phyloP scores from a whole-genome alignment of 768 basidiomycete species.

The Pleurotus salmoneostramineus region DNA sequence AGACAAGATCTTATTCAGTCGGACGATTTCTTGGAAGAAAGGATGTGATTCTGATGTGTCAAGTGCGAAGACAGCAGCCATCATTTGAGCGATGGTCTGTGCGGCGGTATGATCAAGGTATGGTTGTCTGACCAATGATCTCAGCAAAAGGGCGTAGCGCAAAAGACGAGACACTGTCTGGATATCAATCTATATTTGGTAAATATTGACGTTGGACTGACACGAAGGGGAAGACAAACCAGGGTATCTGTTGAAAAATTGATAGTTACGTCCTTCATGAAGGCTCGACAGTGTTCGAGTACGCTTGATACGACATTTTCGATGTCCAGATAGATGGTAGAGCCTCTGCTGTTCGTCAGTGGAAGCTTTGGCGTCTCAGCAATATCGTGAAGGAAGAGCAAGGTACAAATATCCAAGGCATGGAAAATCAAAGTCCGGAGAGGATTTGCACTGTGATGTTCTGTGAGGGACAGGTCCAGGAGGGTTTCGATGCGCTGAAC shows the following conservation, averaged over 20 bases:
- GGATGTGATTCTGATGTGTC: conserved; percentile 20
- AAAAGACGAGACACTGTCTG: conserved; percentile 32
- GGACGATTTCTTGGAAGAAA: conserved; percentile 26
- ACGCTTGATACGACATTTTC: too few relatives aligned
- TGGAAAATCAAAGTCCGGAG: neutral
- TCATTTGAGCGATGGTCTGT: conserved; percentile 57
- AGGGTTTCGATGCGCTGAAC: neutral
- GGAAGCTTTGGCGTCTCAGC: neutral
- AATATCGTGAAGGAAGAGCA: neutral
- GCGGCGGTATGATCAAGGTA: conserved; percentile 65
- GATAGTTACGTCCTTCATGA: too few relatives aligned
- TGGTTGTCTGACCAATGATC: conserved; percentile 28
- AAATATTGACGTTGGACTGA: too few relatives aligned
- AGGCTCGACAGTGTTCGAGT: too few relatives aligned
- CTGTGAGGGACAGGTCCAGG: neutral
- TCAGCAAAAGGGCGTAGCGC: conserved; percentile 36
- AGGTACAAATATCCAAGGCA: neutral
- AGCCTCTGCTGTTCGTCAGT: neutral
- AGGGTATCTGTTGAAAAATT: neutral
- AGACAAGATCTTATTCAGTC: conserved; percentile 46
- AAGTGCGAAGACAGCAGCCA: conserved; percentile 31
- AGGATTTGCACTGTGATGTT: neutral
- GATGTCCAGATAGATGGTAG: too few relatives aligned
- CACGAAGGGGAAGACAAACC: neutral
- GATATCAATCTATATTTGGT: conserved; percentile 23